A percentile compares a stretch with the other conserved stretches of the same genome.
These are phyloP conservation scores for Xanthoconium separans DNA, from an alignment of 1,284 basidiomycete species.

Conservation along the genomic window DNA sequence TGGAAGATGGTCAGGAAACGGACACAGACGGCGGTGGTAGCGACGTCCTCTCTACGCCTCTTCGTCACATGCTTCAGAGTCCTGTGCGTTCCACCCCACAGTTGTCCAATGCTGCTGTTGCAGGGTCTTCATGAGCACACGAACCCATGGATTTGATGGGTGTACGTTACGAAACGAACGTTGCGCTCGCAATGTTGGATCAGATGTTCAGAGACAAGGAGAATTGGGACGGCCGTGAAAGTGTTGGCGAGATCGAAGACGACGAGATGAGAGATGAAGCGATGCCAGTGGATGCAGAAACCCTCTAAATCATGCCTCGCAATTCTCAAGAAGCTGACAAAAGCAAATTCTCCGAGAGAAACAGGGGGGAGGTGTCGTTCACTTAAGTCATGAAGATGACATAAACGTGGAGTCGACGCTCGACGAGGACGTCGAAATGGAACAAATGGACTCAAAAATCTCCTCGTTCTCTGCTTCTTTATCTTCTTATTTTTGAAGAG, in stretches of 20 bases:
- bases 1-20: slow-evolving; percentile 2
- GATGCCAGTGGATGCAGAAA: slow-evolving; percentile 1
- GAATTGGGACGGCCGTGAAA: slow-evolving; percentile 55
- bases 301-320: no score
- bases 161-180: slow-evolving; percentile 45
- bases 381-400: slow-evolving; percentile 12
- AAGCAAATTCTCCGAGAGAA: background rate
- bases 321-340: no score
- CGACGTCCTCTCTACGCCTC: background rate
- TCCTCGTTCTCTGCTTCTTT: slow-evolving; percentile 44
- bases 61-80: background rate
- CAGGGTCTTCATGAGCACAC: background rate
- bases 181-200: slow-evolving; percentile 48
- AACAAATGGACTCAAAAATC: slow-evolving; percentile 28
- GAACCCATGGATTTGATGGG: slow-evolving; percentile 28
- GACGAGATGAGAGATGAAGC: background rate
- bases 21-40: background rate
- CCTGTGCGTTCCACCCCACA: background rate
- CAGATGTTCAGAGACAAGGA: slow-evolving; percentile 50
- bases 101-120: background rate
- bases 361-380: background rate
- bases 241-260: slow-evolving; percentile 50
- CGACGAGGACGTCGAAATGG: slow-evolving; percentile 18
- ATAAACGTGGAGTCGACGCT: background rate
- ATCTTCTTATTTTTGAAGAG: slow-evolving; percentile 70